These are phyloP conservation scores for Xerocomellus chrysenteron DNA, from an alignment of 768 basidiomycete species.

Conservation along the genomic window DNA sequence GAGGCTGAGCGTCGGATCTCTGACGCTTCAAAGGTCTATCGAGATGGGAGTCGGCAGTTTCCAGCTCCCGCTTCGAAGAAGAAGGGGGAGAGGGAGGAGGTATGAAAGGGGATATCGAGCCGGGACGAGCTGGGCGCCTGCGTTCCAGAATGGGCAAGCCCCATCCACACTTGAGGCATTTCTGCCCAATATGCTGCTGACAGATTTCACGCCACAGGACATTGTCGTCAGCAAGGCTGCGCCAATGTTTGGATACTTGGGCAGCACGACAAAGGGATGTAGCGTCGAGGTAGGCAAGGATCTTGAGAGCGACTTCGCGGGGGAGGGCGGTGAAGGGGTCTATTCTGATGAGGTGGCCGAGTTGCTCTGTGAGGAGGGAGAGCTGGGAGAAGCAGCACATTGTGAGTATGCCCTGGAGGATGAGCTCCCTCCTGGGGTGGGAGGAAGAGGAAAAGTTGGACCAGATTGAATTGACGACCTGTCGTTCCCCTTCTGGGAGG, in stretches of 20 bases:
- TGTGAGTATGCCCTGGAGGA: constrained; percentile 93
- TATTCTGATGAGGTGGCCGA: constrained; percentile 89
- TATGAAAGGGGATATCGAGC: constrained; percentile 40
- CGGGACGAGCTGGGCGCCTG: constrained; percentile 47
- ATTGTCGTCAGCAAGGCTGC: constrained; percentile 88
- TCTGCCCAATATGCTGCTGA: constrained; percentile 97
- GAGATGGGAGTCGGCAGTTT: constrained; percentile 26
- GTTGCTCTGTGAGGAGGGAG: constrained; percentile 91
- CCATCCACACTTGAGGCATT: constrained; percentile 97
- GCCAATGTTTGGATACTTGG: constrained; percentile 87
- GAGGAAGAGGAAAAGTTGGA: constrained; percentile 94
- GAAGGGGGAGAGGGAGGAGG: constrained; percentile 28
- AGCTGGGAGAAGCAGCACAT: constrained; percentile 99
- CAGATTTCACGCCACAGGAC: constrained; percentile 95
- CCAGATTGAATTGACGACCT: constrained; percentile 91
- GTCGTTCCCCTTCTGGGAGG: constrained; percentile 80
- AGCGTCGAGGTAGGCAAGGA: constrained; percentile 88
- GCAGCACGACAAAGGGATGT: constrained; percentile 91
- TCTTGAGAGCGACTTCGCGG: constrained; percentile 82
- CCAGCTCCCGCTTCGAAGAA: constrained; percentile 41
- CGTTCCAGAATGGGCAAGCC: constrained; percentile 89
- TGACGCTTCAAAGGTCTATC: constrained; percentile 53
- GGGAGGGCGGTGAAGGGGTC: constrained; percentile 93
- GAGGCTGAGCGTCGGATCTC: constrained; percentile 19
- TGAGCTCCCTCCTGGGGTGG: constrained; percentile 86